These are phyloP conservation scores for Dichotomopilus funicola DNA, from an alignment of 2,329 filamentous ascomycete genomes.

Conservation along the genomic window DNA sequence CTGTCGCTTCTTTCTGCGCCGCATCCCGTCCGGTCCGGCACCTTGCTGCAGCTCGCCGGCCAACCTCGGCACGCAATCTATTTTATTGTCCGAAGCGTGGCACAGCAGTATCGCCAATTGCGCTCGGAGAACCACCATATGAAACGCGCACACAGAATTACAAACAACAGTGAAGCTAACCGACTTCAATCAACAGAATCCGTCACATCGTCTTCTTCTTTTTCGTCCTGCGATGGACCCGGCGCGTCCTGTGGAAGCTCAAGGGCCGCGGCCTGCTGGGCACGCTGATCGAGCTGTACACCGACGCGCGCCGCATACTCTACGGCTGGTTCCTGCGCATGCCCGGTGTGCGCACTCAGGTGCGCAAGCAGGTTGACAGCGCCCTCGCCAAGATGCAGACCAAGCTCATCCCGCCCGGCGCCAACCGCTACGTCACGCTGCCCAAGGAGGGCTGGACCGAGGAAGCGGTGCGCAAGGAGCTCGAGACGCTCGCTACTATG, in stretches of 20 bases:
- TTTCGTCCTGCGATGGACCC: conserved; percentile 77
- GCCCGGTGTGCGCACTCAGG: conserved; percentile 79
- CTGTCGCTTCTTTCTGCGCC: background rate
- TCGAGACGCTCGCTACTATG: conserved; percentile 73
- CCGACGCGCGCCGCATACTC: conserved; percentile 60
- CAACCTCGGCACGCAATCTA: too few species aligned
- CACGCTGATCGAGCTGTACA: conserved; percentile 67
- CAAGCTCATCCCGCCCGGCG: conserved; percentile 71
- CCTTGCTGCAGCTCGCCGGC: background rate
- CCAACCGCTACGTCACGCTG: conserved; percentile 67
- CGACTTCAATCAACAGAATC: conserved; percentile 43
- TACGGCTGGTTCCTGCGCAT: conserved; percentile 83
- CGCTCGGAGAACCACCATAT: too few species aligned
- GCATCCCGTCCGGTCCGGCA: background rate
- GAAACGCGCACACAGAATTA: too few species aligned
- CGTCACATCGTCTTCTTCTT: conserved; percentile 85
- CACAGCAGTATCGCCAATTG: too few species aligned
- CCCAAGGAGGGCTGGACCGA: conserved; percentile 78
- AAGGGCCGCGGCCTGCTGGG: conserved; percentile 84
- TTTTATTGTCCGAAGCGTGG: too few species aligned
- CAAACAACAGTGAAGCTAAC: too few species aligned
- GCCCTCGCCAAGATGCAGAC: conserved; percentile 72
- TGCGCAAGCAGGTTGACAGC: conserved; percentile 76
- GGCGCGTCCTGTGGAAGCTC: conserved; percentile 74
- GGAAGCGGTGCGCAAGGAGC: conserved; percentile 72